A percentile compares a stretch with the other conserved stretches of the same genome.
phyloP scores from a whole-genome alignment of 805 yeast genomes.

The Candida railenensis region DNA sequence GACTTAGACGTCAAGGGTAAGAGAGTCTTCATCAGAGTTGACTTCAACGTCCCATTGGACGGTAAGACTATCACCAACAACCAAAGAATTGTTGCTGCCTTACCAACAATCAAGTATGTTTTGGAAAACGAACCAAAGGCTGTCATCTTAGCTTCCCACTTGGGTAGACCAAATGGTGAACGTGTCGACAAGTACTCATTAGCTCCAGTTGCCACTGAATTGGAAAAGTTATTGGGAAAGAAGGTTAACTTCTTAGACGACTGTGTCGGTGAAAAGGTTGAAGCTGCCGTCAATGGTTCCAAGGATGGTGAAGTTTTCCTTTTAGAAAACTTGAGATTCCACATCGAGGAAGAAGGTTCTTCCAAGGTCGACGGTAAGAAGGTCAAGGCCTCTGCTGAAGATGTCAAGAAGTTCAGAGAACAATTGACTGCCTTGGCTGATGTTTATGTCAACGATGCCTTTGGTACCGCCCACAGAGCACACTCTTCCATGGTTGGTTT shows the following conservation, averaged over 20 bases:
- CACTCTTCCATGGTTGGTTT: conserved; percentile 99
- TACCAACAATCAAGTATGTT: conserved; percentile 97
- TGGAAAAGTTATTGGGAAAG: conserved; percentile 67
- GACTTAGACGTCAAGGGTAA: conserved; percentile 85
- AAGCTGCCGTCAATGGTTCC: conserved; percentile 71
- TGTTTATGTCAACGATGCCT: conserved; percentile 96
- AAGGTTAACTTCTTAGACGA: conserved; percentile 82
- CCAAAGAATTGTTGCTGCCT: conserved; percentile 99
- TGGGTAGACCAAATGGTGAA: conserved; percentile 99
- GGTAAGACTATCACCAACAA: conserved; percentile 97
- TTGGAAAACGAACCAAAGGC: conserved; percentile 88
- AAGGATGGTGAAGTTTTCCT: conserved; percentile 80
- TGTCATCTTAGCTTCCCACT: conserved; percentile 91
- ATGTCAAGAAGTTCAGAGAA: conserved; percentile 83
- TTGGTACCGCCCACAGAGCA: conserved; percentile 99
- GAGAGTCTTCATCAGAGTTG: conserved; percentile 98
- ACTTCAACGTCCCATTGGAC: conserved; percentile 92
- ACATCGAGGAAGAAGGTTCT: conserved; percentile 96
- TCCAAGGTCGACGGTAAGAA: conserved; percentile 85
- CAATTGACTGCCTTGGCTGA: conserved; percentile 92
- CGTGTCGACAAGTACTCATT: conserved; percentile 80
- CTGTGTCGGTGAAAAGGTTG: conserved; percentile 91
- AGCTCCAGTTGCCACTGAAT: conserved; percentile 90
- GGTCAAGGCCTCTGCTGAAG: conserved; percentile 86
- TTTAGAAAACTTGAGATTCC: conserved; percentile 97